These are phyloP conservation scores for Mortierella antarctica DNA, from an alignment of 192 early-diverging fungal genomes.

Conservation along the genomic window DNA sequence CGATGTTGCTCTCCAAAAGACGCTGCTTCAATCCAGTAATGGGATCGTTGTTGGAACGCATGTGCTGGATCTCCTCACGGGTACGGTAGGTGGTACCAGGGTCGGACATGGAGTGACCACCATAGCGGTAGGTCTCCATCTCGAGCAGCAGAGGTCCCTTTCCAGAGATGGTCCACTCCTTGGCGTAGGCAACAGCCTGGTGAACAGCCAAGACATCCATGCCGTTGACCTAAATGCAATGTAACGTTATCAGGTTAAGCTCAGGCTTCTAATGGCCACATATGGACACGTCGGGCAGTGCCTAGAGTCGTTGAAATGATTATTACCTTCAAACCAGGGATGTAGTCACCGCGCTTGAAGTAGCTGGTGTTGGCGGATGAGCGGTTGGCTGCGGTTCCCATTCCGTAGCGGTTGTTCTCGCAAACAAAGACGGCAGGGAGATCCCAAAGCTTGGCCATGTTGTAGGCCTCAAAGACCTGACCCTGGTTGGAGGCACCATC, in stretches of 20 bases:
- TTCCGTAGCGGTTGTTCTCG: conserved; percentile 99
- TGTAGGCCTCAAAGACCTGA: conserved; percentile 98
- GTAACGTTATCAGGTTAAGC: neutral
- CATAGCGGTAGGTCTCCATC: conserved; percentile 98
- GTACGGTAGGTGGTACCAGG: conserved; percentile 99
- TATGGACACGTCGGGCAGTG: neutral
- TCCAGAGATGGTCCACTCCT: conserved; percentile 82
- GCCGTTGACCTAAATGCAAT: conserved; percentile 69
- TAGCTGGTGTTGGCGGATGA: conserved; percentile 94
- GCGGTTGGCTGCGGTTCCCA: conserved; percentile 93
- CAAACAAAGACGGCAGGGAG: conserved; percentile 94
- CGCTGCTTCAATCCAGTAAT: conserved; percentile 93
- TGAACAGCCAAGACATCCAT: conserved; percentile 96
- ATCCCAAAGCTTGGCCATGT: conserved; percentile 99
- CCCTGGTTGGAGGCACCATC: conserved; percentile 99
- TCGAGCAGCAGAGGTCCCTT: conserved; percentile 95
- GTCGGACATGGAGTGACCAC: conserved; percentile 99
- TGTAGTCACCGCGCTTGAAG: conserved; percentile 96
- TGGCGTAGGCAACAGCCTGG: conserved; percentile 85
- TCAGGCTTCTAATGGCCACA: no score
- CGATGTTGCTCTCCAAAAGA: conserved; percentile 74
- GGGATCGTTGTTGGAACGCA: conserved; percentile 93
- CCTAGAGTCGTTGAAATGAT: neutral
- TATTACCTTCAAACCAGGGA: conserved; percentile 87
- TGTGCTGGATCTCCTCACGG: conserved; percentile 98